phyloP scores from a whole-genome alignment of 2,329 filamentous ascomycete species.

The Apiospora pterosperma region DNA sequence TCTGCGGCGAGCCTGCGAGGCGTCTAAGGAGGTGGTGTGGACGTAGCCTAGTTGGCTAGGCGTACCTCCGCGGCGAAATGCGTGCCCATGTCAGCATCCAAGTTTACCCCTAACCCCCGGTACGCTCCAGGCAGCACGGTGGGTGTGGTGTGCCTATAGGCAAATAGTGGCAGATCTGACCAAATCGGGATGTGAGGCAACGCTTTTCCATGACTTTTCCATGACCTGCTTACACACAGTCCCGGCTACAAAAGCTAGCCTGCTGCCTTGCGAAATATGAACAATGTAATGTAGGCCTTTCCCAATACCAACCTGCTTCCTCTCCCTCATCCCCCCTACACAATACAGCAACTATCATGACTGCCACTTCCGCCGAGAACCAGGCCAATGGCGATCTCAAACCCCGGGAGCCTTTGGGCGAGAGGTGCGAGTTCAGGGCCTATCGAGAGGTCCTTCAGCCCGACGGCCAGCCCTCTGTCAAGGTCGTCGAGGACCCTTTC shows the following conservation, averaged over 20 bases:
- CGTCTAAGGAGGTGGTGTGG: neutral
- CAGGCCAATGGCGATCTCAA: neutral
- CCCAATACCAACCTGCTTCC: neutral
- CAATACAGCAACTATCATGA: neutral
- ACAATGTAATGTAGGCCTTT: neutral
- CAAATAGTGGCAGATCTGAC: neutral
- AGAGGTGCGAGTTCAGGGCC: conserved; percentile 22
- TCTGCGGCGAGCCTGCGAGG: too few species aligned
- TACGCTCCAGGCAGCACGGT: neutral
- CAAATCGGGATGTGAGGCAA: neutral
- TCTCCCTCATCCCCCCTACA: neutral
- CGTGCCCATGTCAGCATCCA: neutral
- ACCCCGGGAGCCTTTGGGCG: conserved; percentile 8
- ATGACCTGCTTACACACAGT: neutral
- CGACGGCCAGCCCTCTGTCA: conserved; percentile 11
- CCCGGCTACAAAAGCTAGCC: neutral
- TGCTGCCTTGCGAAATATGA: neutral
- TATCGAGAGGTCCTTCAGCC: conserved; percentile 17
- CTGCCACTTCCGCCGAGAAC: neutral
- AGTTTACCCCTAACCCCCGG: neutral
- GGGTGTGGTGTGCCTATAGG: too few species aligned
- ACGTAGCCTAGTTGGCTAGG: neutral
- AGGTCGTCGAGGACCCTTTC: conserved; percentile 19
- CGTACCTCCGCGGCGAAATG: neutral
- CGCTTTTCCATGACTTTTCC: too few species aligned